Evolutionary conservation across 352 stramenopile genomes (phyloP).

Genomic region (Hyaloperonospora brassicae): DNA sequence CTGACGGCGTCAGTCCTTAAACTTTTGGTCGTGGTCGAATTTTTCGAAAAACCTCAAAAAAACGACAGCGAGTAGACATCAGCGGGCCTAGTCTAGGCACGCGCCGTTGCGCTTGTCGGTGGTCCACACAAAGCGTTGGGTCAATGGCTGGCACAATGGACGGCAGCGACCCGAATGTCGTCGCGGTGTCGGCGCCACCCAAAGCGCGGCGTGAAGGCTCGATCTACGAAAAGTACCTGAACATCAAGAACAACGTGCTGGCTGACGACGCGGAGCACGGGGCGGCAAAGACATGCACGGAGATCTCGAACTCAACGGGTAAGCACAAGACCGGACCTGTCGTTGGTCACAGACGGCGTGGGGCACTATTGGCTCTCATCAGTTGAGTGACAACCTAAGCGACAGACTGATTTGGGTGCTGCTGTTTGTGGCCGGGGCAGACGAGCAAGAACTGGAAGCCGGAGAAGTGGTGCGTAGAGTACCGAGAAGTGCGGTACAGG

Average conservation of each 20-base stretch:
- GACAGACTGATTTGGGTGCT: too few species aligned
- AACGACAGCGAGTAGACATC: too few species aligned
- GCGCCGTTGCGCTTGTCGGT: too few species aligned
- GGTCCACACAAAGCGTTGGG: constrained; percentile 3
- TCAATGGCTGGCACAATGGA: constrained; percentile 17
- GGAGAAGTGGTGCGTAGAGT: constrained; percentile 52
- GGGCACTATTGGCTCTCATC: too few species aligned
- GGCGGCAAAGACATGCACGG: constrained; percentile 9
- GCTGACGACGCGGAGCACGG: constrained; percentile 5
- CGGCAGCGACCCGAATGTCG: constrained; percentile 15
- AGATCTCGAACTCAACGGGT: constrained; percentile 57
- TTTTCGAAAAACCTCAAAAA: too few species aligned
- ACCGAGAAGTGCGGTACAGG: constrained; percentile 25
- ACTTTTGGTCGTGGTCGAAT: too few species aligned
- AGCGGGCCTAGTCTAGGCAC: too few species aligned
- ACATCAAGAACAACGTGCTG: constrained; percentile 35
- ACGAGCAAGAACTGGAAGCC: constrained; percentile 47
- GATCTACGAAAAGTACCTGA: constrained; percentile 48
- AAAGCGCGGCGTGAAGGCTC: constrained; percentile 17
- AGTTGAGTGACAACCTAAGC: too few species aligned
- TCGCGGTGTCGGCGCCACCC: constrained; percentile 5
- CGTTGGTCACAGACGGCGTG: too few species aligned
- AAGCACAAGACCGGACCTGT: constrained; percentile 4
- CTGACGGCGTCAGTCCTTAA: too few species aligned
- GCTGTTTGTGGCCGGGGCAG: too few species aligned